Conservation (phyloP, 257 asterid genomes). For the Striga asiatica region DNA sequence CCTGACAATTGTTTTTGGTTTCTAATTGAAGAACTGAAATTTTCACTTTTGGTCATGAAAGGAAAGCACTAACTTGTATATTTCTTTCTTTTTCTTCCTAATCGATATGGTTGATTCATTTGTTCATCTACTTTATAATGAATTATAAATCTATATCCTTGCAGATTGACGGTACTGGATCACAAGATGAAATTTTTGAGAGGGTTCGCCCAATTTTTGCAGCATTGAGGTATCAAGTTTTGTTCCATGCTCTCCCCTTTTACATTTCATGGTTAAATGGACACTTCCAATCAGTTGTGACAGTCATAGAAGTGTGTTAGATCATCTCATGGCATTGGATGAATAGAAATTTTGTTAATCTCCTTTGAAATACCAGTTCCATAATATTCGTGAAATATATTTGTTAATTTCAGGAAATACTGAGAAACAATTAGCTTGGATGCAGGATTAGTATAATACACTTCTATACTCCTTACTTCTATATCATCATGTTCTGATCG, state of each 20-base stretch:
- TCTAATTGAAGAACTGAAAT: slow-evolving; percentile 7
- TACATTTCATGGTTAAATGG: not conserved
- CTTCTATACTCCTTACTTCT: not conserved
- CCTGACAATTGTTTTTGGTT: slow-evolving; percentile 1
- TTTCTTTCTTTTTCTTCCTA: not conserved
- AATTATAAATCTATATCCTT: slow-evolving; percentile 7
- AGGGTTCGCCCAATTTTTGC: slow-evolving; percentile 61
- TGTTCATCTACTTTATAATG: slow-evolving; percentile 1
- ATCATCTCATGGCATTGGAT: not conserved
- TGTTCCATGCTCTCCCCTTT: not conserved
- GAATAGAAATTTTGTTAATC: not conserved
- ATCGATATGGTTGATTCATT: slow-evolving; percentile 1
- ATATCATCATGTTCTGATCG: not conserved
- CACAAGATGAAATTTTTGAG: slow-evolving; percentile 76
- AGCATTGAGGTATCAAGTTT: slow-evolving; percentile 38
- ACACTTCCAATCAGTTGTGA: slow-evolving; percentile 4
- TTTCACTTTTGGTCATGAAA: not conserved
- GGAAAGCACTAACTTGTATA: not conserved
- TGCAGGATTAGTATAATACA: not conserved
- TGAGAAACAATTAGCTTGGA: not conserved
- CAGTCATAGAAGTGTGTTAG: not conserved
- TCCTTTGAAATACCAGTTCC: not conserved
- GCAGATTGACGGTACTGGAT: slow-evolving; percentile 86
- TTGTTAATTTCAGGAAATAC: not conserved
- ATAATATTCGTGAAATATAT: slow-evolving; percentile 2